Evolutionary conservation across 345 rosid genomes (phyloP).

Genomic region (Kernera saxatilis): DNA sequence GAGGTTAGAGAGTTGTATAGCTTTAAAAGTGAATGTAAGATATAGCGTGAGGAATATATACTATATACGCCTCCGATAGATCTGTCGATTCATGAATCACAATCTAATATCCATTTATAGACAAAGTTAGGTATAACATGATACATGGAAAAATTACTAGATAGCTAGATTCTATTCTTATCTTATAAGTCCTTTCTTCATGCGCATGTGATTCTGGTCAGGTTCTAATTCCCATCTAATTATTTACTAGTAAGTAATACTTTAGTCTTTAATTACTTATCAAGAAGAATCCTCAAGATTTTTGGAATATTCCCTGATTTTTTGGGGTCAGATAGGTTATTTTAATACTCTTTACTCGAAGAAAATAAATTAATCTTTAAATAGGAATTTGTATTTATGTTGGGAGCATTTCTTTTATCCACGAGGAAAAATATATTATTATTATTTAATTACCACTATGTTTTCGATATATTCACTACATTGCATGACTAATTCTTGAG

Average conservation of each 20-base stretch:
- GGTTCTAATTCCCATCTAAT: background rate
- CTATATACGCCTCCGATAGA: background rate
- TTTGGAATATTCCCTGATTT: background rate
- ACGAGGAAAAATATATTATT: background rate
- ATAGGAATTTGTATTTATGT: background rate
- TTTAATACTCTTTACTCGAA: background rate
- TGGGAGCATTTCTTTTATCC: background rate
- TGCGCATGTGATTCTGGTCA: background rate
- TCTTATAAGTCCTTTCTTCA: background rate
- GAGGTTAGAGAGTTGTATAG: slow-evolving; percentile 10
- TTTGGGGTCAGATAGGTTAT: background rate
- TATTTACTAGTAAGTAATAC: background rate
- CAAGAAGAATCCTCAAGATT: background rate
- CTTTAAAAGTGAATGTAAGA: background rate
- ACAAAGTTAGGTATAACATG: slow-evolving; percentile 7
- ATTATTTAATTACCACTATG: background rate
- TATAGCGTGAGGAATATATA: slow-evolving; percentile 4
- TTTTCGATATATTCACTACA: background rate
- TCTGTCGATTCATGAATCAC: background rate
- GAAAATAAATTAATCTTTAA: background rate
- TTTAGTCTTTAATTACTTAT: background rate
- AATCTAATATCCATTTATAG: background rate
- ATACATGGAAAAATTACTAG: background rate
- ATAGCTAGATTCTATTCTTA: background rate
- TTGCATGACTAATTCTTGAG: background rate